Percentiles rank a stretch among this genome's conserved stretches.
These are phyloP conservation scores for Scenedesmus sp. DNA, from an alignment of 163 green algal genomes.

Conservation along the genomic window DNA sequence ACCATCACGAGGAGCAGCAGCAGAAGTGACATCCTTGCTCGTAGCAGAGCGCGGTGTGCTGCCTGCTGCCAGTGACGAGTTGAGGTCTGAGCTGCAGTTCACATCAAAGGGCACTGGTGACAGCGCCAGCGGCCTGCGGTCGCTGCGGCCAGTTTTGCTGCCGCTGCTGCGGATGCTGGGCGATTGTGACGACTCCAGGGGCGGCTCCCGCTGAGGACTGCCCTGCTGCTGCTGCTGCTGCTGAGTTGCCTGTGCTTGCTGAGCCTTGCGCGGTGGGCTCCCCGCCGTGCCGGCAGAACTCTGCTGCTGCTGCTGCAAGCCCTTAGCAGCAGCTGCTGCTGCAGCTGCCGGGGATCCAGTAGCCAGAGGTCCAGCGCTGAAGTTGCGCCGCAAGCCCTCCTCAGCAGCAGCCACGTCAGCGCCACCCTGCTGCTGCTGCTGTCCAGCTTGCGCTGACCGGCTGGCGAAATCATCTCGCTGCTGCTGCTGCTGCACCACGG, in stretches of 20 bases:
- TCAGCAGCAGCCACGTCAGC: slow-evolving; percentile 15
- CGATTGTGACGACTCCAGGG: neutral
- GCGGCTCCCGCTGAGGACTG: neutral
- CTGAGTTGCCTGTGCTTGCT: neutral
- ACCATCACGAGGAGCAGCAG: neutral
- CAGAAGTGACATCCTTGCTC: neutral
- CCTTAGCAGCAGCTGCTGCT: neutral
- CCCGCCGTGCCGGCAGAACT: neutral
- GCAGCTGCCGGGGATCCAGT: neutral
- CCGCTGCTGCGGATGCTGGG: slow-evolving; percentile 6
- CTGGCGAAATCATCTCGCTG: neutral
- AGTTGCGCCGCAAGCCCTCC: slow-evolving; percentile 22
- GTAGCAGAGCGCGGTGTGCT: neutral
- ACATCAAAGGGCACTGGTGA: slow-evolving; percentile 43
- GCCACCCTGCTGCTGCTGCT: neutral
- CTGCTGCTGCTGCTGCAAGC: neutral
- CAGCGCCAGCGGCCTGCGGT: slow-evolving; percentile 34
- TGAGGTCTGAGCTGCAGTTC: neutral
- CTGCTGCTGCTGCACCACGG: neutral
- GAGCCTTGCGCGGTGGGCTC: neutral
- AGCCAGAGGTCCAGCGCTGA: neutral
- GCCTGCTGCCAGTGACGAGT: neutral
- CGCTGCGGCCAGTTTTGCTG: slow-evolving; percentile 1
- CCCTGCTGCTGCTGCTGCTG: slow-evolving; percentile 27
- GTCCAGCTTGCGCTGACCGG: neutral